A percentile compares a stretch with the other conserved stretches of the same genome.
phyloP scores from a whole-genome alignment of 768 basidiomycete genomes.

The Naganishia vaughanmartiniae region DNA sequence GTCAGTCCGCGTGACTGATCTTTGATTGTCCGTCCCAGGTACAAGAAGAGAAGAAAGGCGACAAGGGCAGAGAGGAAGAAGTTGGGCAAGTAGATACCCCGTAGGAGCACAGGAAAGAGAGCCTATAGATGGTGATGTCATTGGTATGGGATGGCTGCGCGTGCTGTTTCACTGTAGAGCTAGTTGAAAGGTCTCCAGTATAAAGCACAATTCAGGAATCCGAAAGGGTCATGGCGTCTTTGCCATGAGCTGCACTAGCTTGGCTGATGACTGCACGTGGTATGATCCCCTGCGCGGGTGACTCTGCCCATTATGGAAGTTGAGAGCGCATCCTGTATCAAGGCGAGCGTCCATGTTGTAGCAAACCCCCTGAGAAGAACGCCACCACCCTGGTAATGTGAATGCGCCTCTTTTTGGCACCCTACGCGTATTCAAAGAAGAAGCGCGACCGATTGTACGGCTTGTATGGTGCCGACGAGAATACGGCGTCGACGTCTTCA shows the following conservation, averaged over 20 bases:
- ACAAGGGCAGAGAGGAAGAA: conserved; percentile 42
- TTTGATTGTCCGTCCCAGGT: conserved; percentile 55
- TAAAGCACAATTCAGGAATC: background rate
- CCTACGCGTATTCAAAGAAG: background rate
- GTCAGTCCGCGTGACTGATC: background rate
- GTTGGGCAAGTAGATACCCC: conserved; percentile 38
- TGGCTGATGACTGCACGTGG: background rate
- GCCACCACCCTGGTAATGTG: too few relatives aligned
- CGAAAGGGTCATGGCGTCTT: background rate
- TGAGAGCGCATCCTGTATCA: too few relatives aligned
- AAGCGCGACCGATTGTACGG: conserved; percentile 1
- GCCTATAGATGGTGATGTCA: conserved; percentile 1
- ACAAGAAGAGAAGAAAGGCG: conserved; percentile 79
- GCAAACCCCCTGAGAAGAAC: too few relatives aligned
- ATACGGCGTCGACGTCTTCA: conserved; percentile 9
- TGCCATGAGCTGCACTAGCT: background rate
- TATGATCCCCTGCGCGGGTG: too few relatives aligned
- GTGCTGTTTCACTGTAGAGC: background rate
- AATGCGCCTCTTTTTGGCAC: conserved; percentile 15
- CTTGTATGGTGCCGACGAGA: background rate
- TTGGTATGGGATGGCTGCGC: background rate
- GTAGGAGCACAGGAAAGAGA: background rate
- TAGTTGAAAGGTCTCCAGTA: background rate
- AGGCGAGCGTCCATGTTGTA: too few relatives aligned
- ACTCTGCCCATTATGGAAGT: too few relatives aligned